Conservation (phyloP, 1,139 yeast species). For the Trichomonascaceae sp. region DNA sequence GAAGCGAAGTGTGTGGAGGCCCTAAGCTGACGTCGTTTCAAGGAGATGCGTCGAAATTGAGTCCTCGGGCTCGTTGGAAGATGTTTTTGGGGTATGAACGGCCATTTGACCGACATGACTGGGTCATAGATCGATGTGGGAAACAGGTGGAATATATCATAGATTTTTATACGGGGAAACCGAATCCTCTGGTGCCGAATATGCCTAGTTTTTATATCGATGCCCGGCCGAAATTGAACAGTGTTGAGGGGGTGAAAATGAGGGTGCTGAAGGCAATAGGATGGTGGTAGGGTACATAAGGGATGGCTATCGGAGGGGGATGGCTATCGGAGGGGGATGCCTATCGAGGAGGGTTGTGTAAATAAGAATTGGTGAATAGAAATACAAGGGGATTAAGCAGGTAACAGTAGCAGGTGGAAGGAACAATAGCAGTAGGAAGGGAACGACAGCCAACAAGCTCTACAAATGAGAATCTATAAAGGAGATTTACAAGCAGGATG, state of each 20-base stretch:
- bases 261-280: constrained; percentile 35
- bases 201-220: constrained; percentile 71
- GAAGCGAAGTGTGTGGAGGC: constrained; percentile 61
- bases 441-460: too few relatives aligned
- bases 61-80: constrained; percentile 85
- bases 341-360: not conserved
- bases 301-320: not conserved
- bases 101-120: constrained; percentile 96
- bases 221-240: constrained; percentile 84
- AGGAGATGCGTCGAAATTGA: constrained; percentile 77
- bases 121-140: constrained; percentile 90
- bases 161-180: constrained; percentile 75
- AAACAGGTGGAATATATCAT: constrained; percentile 79
- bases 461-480: too few relatives aligned
- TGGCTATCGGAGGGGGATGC: too few relatives aligned
- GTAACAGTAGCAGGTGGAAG: too few relatives aligned
- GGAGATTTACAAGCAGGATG: too few relatives aligned
- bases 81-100: constrained; percentile 53
- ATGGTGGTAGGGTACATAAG: not conserved
- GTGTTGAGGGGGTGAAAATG: constrained; percentile 71
- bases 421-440: too few relatives aligned
- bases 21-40: constrained; percentile 77
- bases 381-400: too few relatives aligned
- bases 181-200: constrained; percentile 40
- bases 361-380: too few relatives aligned